Conservation (phyloP, 108 stramenopile genomes). For the Chaetoceros tenuissimus region DNA sequence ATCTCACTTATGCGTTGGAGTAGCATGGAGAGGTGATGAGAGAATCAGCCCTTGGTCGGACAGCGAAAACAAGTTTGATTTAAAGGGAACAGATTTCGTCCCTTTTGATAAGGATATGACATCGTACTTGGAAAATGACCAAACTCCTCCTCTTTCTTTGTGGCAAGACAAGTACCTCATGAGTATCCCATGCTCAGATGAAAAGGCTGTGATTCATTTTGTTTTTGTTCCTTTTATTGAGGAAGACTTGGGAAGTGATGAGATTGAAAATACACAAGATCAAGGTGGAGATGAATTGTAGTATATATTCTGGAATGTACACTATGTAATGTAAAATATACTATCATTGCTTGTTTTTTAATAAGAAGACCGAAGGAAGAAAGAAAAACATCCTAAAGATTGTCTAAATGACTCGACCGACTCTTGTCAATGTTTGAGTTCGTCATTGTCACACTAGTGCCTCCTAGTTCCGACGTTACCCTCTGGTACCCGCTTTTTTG, state of each 20-base stretch:
- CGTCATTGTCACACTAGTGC: no score
- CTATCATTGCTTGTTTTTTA: no score
- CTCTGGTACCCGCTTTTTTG: no score
- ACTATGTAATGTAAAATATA: no score
- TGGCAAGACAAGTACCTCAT: slow-evolving; percentile 63
- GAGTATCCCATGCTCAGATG: slow-evolving; percentile 65
- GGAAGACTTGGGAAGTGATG: slow-evolving; percentile 31
- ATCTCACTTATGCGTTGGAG: slow-evolving; percentile 65
- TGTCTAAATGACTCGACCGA: no score
- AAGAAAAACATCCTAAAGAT: no score
- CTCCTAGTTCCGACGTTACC: no score
- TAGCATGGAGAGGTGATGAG: slow-evolving; percentile 47
- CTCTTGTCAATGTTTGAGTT: no score
- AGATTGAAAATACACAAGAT: slow-evolving; percentile 1
- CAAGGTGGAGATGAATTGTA: no score
- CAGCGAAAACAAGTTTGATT: slow-evolving; percentile 21
- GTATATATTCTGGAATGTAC: no score
- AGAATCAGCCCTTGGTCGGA: slow-evolving; percentile 13
- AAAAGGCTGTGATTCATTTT: slow-evolving; percentile 67
- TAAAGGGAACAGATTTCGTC: slow-evolving; percentile 21
- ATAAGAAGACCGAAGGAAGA: no score
- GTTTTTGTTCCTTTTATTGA: slow-evolving; percentile 74
- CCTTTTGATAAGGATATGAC: slow-evolving; percentile 19
- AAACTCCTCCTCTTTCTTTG: slow-evolving; percentile 20
- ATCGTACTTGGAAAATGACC: slow-evolving; percentile 24